A percentile compares a stretch with the other conserved stretches of the same genome.
phyloP scores from a whole-genome alignment of 192 early-diverging fungal species.

The Coemansia sp. region DNA sequence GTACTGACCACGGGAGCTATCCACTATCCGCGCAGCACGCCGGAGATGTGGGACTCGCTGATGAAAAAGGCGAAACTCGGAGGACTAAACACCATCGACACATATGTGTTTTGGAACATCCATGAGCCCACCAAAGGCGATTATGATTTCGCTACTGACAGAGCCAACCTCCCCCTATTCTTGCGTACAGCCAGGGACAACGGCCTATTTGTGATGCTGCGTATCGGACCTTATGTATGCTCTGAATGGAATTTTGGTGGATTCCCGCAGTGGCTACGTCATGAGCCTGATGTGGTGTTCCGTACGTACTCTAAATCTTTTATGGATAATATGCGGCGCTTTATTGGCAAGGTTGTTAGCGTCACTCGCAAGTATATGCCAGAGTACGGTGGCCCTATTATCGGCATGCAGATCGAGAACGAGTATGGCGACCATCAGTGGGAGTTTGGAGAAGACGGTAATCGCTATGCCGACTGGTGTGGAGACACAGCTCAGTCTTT shows the following conservation, averaged over 20 bases:
- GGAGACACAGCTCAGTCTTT: conserved; percentile 33
- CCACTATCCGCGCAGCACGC: conserved; percentile 65
- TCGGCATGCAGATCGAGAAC: conserved; percentile 70
- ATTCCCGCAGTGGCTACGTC: conserved; percentile 62
- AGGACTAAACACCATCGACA: conserved; percentile 66
- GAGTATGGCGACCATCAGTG: conserved; percentile 58
- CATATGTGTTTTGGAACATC: conserved; percentile 71
- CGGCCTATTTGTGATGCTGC: conserved; percentile 61
- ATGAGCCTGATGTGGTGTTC: conserved; percentile 54
- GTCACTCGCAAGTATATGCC: conserved; percentile 47
- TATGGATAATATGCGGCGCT: conserved; percentile 48
- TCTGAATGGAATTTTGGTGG: conserved; percentile 67
- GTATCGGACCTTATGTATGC: conserved; percentile 67
- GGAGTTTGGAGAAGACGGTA: conserved; percentile 36
- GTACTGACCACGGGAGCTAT: conserved; percentile 58
- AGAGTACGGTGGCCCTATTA: conserved; percentile 62
- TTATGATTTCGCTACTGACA: conserved; percentile 62
- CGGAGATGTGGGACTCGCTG: conserved; percentile 60
- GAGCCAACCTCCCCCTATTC: conserved; percentile 59
- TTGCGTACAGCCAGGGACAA: conserved; percentile 49
- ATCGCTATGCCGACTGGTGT: conserved; percentile 46
- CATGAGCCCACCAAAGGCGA: conserved; percentile 59
- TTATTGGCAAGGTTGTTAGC: conserved; percentile 52
- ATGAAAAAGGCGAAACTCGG: conserved; percentile 56
- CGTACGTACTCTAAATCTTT: conserved; percentile 58